Conservation (phyloP, 1,139 yeast genomes). For the Diutina rugosa region DNA sequence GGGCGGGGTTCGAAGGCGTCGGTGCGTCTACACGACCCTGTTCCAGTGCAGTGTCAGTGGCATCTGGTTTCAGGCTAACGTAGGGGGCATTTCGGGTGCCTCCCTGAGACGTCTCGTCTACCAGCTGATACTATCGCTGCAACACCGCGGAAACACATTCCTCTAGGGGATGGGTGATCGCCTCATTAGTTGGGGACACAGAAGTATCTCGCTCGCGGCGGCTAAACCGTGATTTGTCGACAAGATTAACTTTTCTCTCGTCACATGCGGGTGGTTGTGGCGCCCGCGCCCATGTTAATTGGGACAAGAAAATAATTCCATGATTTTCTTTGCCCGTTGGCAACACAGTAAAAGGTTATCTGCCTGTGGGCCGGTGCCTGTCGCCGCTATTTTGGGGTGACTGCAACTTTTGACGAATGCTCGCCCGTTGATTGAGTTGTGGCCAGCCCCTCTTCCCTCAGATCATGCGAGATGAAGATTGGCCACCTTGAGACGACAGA, state of each 20-base stretch:
- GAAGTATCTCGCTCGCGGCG: background rate
- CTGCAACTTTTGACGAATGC: too few species aligned
- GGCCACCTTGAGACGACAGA: background rate
- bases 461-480: background rate
- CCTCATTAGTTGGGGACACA: background rate
- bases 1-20: background rate
- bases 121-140: too few species aligned
- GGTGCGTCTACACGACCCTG: background rate
- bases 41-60: background rate
- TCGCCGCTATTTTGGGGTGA: too few species aligned
- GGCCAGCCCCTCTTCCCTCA: background rate
- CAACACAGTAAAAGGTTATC: too few species aligned
- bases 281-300: background rate
- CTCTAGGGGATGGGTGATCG: background rate
- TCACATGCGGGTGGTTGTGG: background rate
- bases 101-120: too few species aligned
- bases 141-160: too few species aligned
- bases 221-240: background rate
- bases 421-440: too few species aligned
- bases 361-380: too few species aligned
- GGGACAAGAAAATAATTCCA: too few species aligned
- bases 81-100: too few species aligned
- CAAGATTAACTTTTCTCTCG: background rate
- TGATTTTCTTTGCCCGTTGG: too few species aligned
- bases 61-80: too few species aligned